Percentiles rank a stretch among this genome's conserved stretches.
Evolutionary conservation across 352 stramenopile genomes (phyloP).

Genomic region (Plasmopara halstedii): DNA sequence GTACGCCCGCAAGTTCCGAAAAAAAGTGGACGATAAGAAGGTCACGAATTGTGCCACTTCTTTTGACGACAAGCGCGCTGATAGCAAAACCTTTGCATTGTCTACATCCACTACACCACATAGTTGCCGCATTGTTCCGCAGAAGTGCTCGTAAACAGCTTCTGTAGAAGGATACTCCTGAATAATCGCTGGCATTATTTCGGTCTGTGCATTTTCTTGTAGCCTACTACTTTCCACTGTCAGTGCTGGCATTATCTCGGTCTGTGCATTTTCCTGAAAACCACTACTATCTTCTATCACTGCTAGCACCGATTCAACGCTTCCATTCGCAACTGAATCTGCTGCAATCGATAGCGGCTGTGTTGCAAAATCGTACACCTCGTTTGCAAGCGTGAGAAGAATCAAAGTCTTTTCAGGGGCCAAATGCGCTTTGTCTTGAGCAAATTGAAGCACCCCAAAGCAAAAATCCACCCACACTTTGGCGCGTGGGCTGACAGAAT

Average conservation of each 20-base stretch:
- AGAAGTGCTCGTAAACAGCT: conserved; percentile 34
- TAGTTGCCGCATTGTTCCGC: conserved; percentile 18
- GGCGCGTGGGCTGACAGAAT: conserved; percentile 39
- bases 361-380: conserved; percentile 50
- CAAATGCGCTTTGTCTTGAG: conserved; percentile 32
- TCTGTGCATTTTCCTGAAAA: not conserved
- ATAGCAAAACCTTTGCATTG: not conserved
- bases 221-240: not conserved
- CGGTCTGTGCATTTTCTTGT: not conserved
- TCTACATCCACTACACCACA: conserved; percentile 2
- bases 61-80: conserved; percentile 15
- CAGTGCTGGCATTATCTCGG: not conserved
- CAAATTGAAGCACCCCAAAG: conserved; percentile 62
- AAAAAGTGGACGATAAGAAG: conserved; percentile 68
- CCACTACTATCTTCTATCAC: not conserved
- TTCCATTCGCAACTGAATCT: conserved; percentile 5
- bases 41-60: conserved; percentile 53
- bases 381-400: conserved; percentile 41
- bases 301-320: not conserved
- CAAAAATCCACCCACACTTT: conserved; percentile 53
- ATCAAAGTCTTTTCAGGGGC: conserved; percentile 28
- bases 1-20: conserved; percentile 53
- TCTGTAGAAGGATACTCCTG: conserved; percentile 20
- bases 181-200: not conserved
- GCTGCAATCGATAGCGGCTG: conserved; percentile 1